Conservation (phyloP, 257 asterid genomes). For the Solanum virginianum region DNA sequence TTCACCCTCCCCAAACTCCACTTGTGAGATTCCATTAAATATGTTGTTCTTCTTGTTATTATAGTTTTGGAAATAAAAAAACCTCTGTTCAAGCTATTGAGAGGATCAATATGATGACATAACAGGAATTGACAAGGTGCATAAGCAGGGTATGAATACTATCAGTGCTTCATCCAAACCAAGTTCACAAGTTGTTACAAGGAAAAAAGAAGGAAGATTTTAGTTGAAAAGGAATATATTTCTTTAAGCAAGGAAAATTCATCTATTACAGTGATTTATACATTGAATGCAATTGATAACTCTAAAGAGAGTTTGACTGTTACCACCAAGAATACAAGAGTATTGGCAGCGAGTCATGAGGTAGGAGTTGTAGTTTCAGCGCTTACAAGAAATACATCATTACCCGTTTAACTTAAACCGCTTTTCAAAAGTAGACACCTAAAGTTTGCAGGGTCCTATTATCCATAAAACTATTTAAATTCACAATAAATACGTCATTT, state of each 20-base stretch:
- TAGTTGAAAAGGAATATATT: not conserved
- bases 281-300: not conserved
- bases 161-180: not conserved
- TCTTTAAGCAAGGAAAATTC: not conserved
- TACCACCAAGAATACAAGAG: not conserved
- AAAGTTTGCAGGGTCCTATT: too few relatives aligned
- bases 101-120: too few relatives aligned
- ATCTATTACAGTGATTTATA: not conserved
- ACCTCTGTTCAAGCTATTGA: too few relatives aligned
- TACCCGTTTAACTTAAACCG: too few relatives aligned
- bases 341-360: not conserved
- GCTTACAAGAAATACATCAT: not conserved
- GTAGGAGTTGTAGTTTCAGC: not conserved
- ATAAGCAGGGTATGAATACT: not conserved
- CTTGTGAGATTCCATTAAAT: too few relatives aligned
- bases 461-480: too few relatives aligned
- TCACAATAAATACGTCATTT: too few relatives aligned
- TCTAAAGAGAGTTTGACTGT: not conserved
- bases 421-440: too few relatives aligned
- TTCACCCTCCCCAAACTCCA: too few relatives aligned
- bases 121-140: not conserved
- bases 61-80: too few relatives aligned
- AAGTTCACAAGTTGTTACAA: not conserved
- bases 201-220: not conserved
- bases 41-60: too few relatives aligned